Base-by-base conservation (phyloP, 768 basidiomycete genomes). In the Russula emetica region DNA sequence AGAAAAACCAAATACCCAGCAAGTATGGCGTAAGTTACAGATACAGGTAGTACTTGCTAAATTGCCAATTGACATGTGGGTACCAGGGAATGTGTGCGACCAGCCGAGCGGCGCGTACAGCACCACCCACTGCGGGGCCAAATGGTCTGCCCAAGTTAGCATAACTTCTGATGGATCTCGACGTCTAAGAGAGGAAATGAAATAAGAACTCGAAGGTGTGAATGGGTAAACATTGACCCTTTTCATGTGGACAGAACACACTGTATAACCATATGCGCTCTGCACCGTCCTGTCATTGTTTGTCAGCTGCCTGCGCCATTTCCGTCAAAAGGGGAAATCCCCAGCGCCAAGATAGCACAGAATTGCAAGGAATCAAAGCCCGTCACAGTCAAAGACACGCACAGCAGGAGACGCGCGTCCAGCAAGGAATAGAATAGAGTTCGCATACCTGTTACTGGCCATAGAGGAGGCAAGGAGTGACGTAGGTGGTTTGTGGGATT, bases 1-100 rank as follows among this genome's bases (percentile, higher is more conserved):
- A 32, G 16, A 28, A 36, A 26, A 6, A 2, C 1, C 5, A 18
- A 10, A 22, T 24, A 45, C 22, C 28, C 10, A 49, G 22, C 11
- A 51, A 5, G 26, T 5, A 20, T 16, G 7, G n/a, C 6, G 11
- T 34, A 34, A 30, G 30, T 30, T 30, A 30, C 30, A 11, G 30
- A 64, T 58, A 36, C 52, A 64, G 36, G 5, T 64, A 55, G 63
- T 26, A 56, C 49, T 56, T 64, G 20, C 18, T 38, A 28, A 22
- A 22, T 34, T 64, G 22, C 18, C 53, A 28, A 22, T 30, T 34
- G 45, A 3, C 22, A 45, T 30, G 45, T 26, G 5, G 28, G 50
- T 51, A 53, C 49, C 55, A 66, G 14, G 38, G 1, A 22, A 57
- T 14, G 14, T 40, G 18, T 0, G 28, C 51, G 20, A n/a, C 6